Conservation (phyloP, 164 flowering plant species). For the Dillenia suffruticosa region DNA sequence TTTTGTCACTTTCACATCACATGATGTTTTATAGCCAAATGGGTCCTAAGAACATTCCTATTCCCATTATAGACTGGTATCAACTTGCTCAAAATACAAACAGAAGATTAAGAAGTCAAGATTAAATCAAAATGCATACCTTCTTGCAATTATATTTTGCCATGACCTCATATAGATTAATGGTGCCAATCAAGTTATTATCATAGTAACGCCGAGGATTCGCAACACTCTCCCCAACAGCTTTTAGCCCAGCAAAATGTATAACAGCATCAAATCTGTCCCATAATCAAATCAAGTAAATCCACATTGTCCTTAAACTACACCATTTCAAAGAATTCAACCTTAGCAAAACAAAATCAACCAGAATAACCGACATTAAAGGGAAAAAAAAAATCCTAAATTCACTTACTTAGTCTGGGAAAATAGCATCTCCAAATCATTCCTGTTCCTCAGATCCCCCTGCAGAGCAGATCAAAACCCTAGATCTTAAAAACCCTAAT, state of each 20-base stretch:
- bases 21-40: too few species aligned
- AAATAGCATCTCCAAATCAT: conserved; percentile 79
- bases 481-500: conserved; percentile 1
- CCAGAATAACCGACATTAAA: neutral
- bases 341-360: neutral
- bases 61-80: too few species aligned
- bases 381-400: neutral
- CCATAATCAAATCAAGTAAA: neutral
- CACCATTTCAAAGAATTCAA: neutral
- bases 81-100: neutral
- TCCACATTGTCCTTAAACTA: neutral
- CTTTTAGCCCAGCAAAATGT: conserved; percentile 95
- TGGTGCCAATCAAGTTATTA: conserved; percentile 84
- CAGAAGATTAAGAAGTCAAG: neutral
- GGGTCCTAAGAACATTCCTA: too few species aligned
- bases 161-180: conserved; percentile 73
- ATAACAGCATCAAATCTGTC: conserved; percentile 91
- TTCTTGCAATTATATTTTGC: conserved; percentile 77
- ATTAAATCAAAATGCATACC: conserved; percentile 30
- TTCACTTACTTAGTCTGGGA: conserved; percentile 43
- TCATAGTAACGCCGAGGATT: conserved; percentile 70
- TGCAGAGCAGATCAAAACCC: conserved; percentile 25
- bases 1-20: too few species aligned
- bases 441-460: conserved; percentile 83
- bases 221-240: conserved; percentile 93